A percentile compares a stretch with the other conserved stretches of the same genome.
These are phyloP conservation scores for Colletotrichum cordylinicola DNA, from an alignment of 2,329 filamentous ascomycete genomes.

Conservation along the genomic window DNA sequence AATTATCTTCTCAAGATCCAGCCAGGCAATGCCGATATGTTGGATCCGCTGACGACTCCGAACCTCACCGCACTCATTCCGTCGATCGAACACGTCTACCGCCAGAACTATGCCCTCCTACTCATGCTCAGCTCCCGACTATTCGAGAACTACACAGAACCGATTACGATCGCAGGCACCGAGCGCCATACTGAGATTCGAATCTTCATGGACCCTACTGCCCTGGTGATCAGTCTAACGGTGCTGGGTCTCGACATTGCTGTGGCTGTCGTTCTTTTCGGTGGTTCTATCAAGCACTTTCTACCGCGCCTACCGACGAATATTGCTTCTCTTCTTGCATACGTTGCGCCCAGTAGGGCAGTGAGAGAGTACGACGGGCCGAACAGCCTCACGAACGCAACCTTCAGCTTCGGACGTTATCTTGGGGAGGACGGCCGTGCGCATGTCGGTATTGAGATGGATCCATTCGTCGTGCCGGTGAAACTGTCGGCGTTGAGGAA, in stretches of 20 bases:
- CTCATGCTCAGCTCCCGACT: no score
- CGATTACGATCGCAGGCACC: slow-evolving; percentile 11
- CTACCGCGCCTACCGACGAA: slow-evolving; percentile 58
- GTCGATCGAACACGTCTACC: no score
- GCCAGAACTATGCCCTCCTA: no score
- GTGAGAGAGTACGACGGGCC: slow-evolving; percentile 33
- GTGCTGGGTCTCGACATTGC: slow-evolving; percentile 51
- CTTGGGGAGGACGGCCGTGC: slow-evolving; percentile 48
- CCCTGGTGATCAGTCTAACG: slow-evolving; percentile 48
- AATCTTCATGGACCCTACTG: slow-evolving; percentile 52
- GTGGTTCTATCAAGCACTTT: slow-evolving; percentile 41
- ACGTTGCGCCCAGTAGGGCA: slow-evolving; percentile 52
- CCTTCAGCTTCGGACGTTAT: slow-evolving; percentile 56
- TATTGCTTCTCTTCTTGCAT: slow-evolving; percentile 51
- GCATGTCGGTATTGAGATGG: slow-evolving; percentile 58
- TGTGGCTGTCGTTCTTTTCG: slow-evolving; percentile 49
- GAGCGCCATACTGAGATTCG: slow-evolving; percentile 35
- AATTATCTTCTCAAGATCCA: no score
- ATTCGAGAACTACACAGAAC: no score
- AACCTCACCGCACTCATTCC: no score
- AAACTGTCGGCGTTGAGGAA: slow-evolving; percentile 7
- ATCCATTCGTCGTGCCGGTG: slow-evolving; percentile 44
- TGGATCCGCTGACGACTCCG: no score
- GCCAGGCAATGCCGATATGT: no score
- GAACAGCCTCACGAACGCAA: not conserved